Evolutionary conservation across 805 yeast genomes (phyloP), one percentile per base, ranked within the genome.

Genomic region (Myxozyma melibiosi): DNA sequence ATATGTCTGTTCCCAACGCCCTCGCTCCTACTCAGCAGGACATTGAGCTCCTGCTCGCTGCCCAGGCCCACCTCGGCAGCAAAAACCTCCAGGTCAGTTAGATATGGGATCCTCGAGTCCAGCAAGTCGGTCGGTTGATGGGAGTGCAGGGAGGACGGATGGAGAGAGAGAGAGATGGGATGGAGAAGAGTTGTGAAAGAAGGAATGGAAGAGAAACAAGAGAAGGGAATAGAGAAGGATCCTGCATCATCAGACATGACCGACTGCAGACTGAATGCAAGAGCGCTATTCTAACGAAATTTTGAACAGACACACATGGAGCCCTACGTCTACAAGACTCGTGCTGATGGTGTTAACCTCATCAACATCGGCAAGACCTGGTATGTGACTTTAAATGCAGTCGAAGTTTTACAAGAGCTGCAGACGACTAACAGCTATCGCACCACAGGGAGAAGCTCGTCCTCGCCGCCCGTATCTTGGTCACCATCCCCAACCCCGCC

Each of bases 311-410:
- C 89, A 75, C 97, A 90, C 89, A 90, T 66, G 66, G 88, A 87
- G 78, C 86, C 94, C 79, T 90, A 90, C 84, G 96, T 92, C 73
- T 88, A 82, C 92, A 88, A 90, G 83, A 86, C 96, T 80, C 91
- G 98, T 84, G 94, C 96, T 81, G 99, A 94, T 78, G 99, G 99
- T 86, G 97, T 94, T 74, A 90, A 90, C 85, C 83, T 94, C 71
- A 91, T 94, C 80, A 90, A 94, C 90, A 83, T 94, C 74, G 95
- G 95, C 84, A 91, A 92, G 85, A 94, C 99, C 75, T 94, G 99
- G 98, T 60, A 51, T 41, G 63, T 35, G n/a, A n/a, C n/a, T n/a
- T n/a, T 27, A n/a, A 20, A 20, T 13, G 37, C 39, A 5, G n/a
- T 35, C 30, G 4, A n/a, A n/a, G n/a, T n/a, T n/a, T n/a, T n/a